A percentile compares a stretch with the other conserved stretches of the same genome.
Conservation (phyloP, 2,329 filamentous ascomycete genomes). For the Spiromastix sp. region DNA sequence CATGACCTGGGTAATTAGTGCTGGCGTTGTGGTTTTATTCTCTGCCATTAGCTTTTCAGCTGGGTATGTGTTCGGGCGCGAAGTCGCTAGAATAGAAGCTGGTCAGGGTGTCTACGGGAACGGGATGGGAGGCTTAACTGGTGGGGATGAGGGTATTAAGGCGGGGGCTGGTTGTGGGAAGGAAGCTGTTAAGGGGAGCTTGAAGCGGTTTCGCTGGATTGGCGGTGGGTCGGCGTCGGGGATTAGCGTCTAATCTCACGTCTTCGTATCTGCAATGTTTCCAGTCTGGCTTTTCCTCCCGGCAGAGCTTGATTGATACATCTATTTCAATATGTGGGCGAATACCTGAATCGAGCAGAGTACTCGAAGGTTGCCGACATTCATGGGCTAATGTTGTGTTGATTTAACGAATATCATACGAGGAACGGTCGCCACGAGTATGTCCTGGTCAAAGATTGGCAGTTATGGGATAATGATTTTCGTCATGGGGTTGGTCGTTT, state of each 20-base stretch:
- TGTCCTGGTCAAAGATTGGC: too few relatives aligned
- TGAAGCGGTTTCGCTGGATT: slow-evolving; percentile 35
- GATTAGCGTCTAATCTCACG: slow-evolving; percentile 22
- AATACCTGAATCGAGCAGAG: too few relatives aligned
- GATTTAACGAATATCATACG: too few relatives aligned
- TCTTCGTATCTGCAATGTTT: too few relatives aligned
- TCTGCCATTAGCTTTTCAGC: slow-evolving; percentile 56
- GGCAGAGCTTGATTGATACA: too few relatives aligned
- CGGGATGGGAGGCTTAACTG: slow-evolving; percentile 13
- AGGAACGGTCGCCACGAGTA: too few relatives aligned
- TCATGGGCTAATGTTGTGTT: too few relatives aligned
- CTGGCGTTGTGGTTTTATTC: slow-evolving; percentile 53
- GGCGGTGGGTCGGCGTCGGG: slow-evolving; percentile 26
- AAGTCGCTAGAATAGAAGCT: slow-evolving; percentile 45
- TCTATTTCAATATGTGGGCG: too few relatives aligned
- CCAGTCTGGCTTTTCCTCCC: too few relatives aligned
- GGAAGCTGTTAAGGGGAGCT: slow-evolving; percentile 34
- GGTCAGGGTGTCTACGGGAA: slow-evolving; percentile 17
- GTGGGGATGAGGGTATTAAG: slow-evolving; percentile 17
- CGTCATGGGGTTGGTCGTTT: too few relatives aligned
- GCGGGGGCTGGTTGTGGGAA: slow-evolving; percentile 32
- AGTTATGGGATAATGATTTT: too few relatives aligned
- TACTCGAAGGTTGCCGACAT: too few relatives aligned
- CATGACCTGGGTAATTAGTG: slow-evolving; percentile 56
- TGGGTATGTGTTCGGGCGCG: slow-evolving; percentile 51